These are phyloP conservation scores for Penicillium soppii DNA, from an alignment of 495 filamentous ascomycete species.

Conservation along the genomic window DNA sequence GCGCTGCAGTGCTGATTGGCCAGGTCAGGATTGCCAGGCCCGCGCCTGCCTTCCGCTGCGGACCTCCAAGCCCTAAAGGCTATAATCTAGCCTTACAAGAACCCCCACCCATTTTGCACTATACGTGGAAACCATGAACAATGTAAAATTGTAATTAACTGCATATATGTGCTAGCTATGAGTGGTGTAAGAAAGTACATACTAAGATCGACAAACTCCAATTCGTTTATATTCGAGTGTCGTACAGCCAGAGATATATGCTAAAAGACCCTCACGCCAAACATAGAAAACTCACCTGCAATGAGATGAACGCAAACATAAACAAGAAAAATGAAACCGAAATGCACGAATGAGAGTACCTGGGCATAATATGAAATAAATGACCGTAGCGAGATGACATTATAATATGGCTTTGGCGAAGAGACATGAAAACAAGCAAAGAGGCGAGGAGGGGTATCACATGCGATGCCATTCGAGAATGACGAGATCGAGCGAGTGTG, in stretches of 20 bases:
- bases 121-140: too few relatives aligned
- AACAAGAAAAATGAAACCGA: not conserved
- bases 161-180: not conserved
- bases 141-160: not conserved
- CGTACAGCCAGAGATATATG: not conserved
- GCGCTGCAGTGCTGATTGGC: too few relatives aligned
- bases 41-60: too few relatives aligned
- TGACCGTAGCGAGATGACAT: not conserved
- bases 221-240: slow-evolving; percentile 3
- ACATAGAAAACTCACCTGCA: not conserved
- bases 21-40: too few relatives aligned
- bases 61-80: too few relatives aligned
- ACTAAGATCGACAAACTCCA: not conserved
- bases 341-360: not conserved
- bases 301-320: not conserved
- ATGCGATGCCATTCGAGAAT: slow-evolving; percentile 27
- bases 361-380: not conserved
- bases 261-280: not conserved
- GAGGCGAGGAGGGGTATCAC: slow-evolving; percentile 27
- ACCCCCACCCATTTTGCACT: too few relatives aligned
- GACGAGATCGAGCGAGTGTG: slow-evolving; percentile 26
- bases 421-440: slow-evolving; percentile 4
- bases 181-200: not conserved
- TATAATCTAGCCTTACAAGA: too few relatives aligned
- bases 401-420: slow-evolving; percentile 1